Percentiles rank a stretch among this genome's conserved stretches.
Evolutionary conservation across 352 stramenopile species (phyloP).

Genomic region (Phytophthora sp.): DNA sequence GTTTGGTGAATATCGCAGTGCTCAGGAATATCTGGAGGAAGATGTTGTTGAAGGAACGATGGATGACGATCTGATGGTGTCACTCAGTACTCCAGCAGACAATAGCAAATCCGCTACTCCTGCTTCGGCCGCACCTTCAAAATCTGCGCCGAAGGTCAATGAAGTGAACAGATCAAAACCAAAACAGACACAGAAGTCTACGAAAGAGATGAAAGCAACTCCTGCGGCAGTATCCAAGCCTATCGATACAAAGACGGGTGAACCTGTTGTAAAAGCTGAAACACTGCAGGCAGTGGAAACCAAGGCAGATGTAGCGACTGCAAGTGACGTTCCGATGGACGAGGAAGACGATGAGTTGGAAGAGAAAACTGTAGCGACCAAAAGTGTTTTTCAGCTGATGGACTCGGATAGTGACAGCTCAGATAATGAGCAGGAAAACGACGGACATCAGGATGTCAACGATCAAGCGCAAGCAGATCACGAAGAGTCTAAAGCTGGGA

Average conservation of each 20-base stretch:
- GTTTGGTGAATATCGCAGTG: conserved; percentile 91
- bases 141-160: conserved; percentile 3
- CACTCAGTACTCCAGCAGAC: not conserved
- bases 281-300: not conserved
- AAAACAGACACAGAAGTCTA: conserved; percentile 18
- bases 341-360: conserved; percentile 25
- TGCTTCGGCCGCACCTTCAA: not conserved
- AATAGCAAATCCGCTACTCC: not conserved
- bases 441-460: conserved; percentile 27
- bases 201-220: conserved; percentile 2
- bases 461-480: conserved; percentile 2
- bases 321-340: conserved; percentile 8
- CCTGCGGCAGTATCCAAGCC: not conserved
- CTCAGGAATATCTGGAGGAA: conserved; percentile 81
- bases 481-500: conserved; percentile 1
- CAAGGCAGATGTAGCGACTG: not conserved
- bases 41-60: conserved; percentile 50
- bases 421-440: conserved; percentile 31
- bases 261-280: not conserved
- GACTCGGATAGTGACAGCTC: conserved; percentile 39
- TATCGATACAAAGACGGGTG: conserved; percentile 1
- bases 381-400: conserved; percentile 59
- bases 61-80: conserved; percentile 21
- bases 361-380: conserved; percentile 16
- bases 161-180: conserved; percentile 5